phyloP scores from a whole-genome alignment of 352 stramenopile genomes.

The Pythium monospermum region DNA sequence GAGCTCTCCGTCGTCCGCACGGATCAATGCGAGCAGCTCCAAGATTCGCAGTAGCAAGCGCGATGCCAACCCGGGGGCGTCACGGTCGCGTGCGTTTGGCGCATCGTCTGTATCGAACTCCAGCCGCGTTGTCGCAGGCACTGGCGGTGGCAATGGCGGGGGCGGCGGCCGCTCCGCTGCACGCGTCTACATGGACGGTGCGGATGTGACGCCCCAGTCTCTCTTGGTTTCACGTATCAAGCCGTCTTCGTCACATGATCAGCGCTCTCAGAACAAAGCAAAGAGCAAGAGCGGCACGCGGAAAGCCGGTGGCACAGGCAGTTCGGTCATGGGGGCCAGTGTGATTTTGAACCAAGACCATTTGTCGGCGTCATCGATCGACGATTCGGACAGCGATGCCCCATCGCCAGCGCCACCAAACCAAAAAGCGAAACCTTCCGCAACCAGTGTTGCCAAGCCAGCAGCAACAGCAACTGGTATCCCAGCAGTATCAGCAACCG shows the following conservation, averaged over 20 bases:
- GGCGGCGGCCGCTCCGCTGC: constrained; percentile 42
- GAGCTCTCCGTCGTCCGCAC: constrained; percentile 45
- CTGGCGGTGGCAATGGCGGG: constrained; percentile 24
- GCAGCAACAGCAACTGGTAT: neutral
- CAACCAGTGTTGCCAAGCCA: neutral
- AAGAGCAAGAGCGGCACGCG: constrained; percentile 23
- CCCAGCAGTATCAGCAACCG: neutral
- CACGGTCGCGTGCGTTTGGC: constrained; percentile 49
- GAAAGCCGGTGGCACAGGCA: constrained; percentile 18
- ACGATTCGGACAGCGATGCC: constrained; percentile 35
- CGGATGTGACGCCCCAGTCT: constrained; percentile 73
- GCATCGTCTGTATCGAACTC: constrained; percentile 64
- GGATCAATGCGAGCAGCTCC: constrained; percentile 30
- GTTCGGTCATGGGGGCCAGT: constrained; percentile 38
- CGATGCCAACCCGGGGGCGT: constrained; percentile 35
- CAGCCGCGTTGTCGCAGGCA: constrained; percentile 58
- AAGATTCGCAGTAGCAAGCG: constrained; percentile 40
- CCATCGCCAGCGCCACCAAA: neutral
- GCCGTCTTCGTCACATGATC: constrained; percentile 31
- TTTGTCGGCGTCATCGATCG: constrained; percentile 44
- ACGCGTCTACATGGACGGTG: constrained; percentile 63
- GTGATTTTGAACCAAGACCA: constrained; percentile 42
- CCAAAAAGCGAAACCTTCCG: constrained; percentile 1
- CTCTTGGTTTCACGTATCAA: constrained; percentile 72
- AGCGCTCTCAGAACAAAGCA: constrained; percentile 11